These are phyloP conservation scores for Triticum timopheevii DNA, from an alignment of 176 grass and related monocot genomes.

Conservation along the genomic window DNA sequence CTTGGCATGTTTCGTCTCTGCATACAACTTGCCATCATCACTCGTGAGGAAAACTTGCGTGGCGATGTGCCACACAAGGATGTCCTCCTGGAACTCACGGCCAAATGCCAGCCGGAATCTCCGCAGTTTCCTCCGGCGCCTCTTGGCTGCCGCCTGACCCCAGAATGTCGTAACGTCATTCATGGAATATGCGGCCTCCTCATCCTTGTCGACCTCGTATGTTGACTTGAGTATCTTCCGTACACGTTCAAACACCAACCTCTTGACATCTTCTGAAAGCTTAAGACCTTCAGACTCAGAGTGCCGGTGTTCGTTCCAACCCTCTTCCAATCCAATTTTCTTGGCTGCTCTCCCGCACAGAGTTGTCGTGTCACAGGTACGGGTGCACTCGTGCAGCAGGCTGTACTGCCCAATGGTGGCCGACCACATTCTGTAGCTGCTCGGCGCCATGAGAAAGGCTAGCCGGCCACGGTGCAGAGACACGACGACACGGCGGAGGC, in stretches of 20 bases:
- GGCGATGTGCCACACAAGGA: neutral
- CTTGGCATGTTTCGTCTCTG: neutral
- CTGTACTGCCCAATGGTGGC: slow-evolving; percentile 4
- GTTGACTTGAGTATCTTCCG: neutral
- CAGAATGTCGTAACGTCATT: neutral
- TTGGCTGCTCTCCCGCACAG: rapidly evolving
- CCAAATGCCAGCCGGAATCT: neutral
- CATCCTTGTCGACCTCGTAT: neutral
- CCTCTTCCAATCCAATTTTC: neutral
- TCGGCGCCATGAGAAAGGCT: no score
- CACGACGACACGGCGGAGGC: no score
- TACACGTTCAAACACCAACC: neutral
- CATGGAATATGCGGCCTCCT: neutral
- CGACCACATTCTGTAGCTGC: neutral
- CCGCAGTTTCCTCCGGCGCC: neutral
- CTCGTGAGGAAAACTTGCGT: neutral
- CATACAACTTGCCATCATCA: neutral
- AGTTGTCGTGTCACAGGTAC: no score
- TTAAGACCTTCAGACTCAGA: no score
- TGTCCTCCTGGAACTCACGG: neutral
- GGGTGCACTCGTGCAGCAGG: neutral
- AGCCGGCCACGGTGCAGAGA: no score
- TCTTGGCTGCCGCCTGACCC: neutral
- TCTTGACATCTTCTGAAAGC: neutral
- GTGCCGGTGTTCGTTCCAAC: no score